Percentiles rank a stretch among this genome's conserved stretches.
Conservation (phyloP, 2,329 filamentous ascomycete species). For the Lomentospora prolificans region DNA sequence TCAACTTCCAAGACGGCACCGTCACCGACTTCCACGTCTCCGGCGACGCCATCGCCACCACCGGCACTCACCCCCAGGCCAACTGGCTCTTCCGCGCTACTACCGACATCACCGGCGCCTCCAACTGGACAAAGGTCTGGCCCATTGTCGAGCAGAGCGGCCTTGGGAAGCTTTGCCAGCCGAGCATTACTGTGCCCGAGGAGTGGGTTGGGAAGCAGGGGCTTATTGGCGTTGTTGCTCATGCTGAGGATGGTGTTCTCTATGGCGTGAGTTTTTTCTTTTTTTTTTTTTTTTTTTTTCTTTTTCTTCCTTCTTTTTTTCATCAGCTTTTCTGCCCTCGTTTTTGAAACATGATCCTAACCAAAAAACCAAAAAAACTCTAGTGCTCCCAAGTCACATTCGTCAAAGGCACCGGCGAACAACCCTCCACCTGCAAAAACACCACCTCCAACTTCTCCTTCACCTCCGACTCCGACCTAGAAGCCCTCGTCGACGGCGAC, state of each 20-base stretch:
- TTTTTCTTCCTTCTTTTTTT: neutral
- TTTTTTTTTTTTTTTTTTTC: neutral
- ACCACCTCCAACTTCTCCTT: slow-evolving; percentile 20
- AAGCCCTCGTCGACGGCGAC: slow-evolving; percentile 20
- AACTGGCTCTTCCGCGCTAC: slow-evolving; percentile 51
- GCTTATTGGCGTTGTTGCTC: slow-evolving; percentile 39
- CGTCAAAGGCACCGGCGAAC: slow-evolving; percentile 29
- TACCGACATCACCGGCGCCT: slow-evolving; percentile 32
- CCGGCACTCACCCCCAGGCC: slow-evolving; percentile 39
- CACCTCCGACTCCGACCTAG: slow-evolving; percentile 22
- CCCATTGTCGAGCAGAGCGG: slow-evolving; percentile 45
- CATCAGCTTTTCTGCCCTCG: slow-evolving; percentile 1
- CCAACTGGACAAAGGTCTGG: slow-evolving; percentile 45
- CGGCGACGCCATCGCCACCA: slow-evolving; percentile 41
- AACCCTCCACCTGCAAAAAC: slow-evolving; percentile 25
- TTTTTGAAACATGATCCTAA: slow-evolving; percentile 10
- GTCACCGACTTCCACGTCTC: slow-evolving; percentile 49
- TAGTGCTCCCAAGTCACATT: slow-evolving; percentile 48
- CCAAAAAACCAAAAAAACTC: slow-evolving; percentile 1
- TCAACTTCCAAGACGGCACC: slow-evolving; percentile 29
- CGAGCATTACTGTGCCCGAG: slow-evolving; percentile 35
- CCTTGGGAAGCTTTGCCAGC: slow-evolving; percentile 43
- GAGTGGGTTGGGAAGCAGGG: slow-evolving; percentile 46
- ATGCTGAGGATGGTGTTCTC: slow-evolving; percentile 44
- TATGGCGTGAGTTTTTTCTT: slow-evolving; percentile 36